These are phyloP conservation scores for Croton laevigatus DNA, from an alignment of 441 rosid genomes.

Conservation along the genomic window DNA sequence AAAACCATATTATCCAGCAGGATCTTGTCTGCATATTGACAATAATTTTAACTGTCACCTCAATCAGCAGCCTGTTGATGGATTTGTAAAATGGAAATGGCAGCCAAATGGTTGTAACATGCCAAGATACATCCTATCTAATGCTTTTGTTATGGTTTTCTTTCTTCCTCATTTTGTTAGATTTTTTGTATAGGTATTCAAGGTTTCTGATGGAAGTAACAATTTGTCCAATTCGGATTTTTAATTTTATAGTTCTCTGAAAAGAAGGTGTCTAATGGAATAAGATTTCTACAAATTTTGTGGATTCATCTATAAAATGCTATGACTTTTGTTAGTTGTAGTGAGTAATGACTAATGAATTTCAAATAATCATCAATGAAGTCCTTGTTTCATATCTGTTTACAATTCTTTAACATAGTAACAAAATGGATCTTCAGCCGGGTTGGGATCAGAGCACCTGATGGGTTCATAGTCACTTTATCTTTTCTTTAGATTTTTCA, in stretches of 20 bases:
- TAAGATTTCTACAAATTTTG: not conserved
- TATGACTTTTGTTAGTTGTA: not conserved
- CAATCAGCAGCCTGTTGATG: conserved; percentile 67
- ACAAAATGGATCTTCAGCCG: not conserved
- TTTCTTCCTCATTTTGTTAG: not conserved
- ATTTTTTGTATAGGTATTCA: not conserved
- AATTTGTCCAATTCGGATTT: not conserved
- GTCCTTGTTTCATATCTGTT: not conserved
- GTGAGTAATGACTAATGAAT: not conserved
- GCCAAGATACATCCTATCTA: conserved; percentile 47
- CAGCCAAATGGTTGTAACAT: conserved; percentile 63
- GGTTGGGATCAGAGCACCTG: not conserved
- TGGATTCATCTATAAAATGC: not conserved
- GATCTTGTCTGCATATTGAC: conserved; percentile 64
- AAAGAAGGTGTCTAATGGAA: not conserved
- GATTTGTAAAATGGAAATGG: conserved; percentile 57
- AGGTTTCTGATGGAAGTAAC: not conserved
- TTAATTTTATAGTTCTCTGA: not conserved
- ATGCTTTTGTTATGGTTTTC: not conserved
- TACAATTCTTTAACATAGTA: not conserved
- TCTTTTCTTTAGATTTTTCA: not conserved
- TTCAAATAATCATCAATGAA: not conserved
- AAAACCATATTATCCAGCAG: conserved; percentile 57
- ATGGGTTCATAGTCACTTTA: not conserved
- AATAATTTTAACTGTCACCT: conserved; percentile 58